These are phyloP conservation scores for Ministeria vibrans DNA, from an alignment of 78 protist species.

Conservation along the genomic window DNA sequence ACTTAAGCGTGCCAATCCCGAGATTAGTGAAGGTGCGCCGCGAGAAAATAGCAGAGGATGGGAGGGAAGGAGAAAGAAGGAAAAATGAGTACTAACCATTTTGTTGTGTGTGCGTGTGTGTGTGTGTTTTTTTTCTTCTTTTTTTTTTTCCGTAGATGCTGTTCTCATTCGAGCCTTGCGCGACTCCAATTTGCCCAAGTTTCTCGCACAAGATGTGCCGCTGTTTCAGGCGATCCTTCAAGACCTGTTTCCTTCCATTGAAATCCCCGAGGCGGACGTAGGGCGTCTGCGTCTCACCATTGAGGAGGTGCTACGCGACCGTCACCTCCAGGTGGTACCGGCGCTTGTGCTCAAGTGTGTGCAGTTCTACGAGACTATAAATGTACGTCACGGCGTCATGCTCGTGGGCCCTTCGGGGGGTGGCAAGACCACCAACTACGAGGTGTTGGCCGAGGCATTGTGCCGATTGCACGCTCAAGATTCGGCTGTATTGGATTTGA, in stretches of 20 bases:
- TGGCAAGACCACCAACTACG: slow-evolving; percentile 50
- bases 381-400: slow-evolving; percentile 84
- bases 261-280: slow-evolving; percentile 40
- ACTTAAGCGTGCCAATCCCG: not conserved
- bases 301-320: not conserved
- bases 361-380: slow-evolving; percentile 61
- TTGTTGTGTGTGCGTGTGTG: no score
- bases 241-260: slow-evolving; percentile 72
- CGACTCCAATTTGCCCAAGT: slow-evolving; percentile 68
- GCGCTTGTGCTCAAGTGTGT: slow-evolving; percentile 37
- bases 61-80: no score
- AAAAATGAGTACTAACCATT: no score
- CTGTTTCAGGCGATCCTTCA: slow-evolving; percentile 61
- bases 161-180: slow-evolving; percentile 42
- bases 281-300: slow-evolving; percentile 16
- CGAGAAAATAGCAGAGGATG: no score
- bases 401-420: slow-evolving; percentile 72
- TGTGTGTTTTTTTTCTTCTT: no score
- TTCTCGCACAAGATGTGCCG: slow-evolving; percentile 51
- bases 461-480: slow-evolving; percentile 20
- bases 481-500: slow-evolving; percentile 58
- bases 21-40: no score
- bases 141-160: slow-evolving; percentile 6
- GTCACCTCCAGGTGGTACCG: slow-evolving; percentile 38
- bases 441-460: slow-evolving; percentile 25